Conservation (phyloP, 2,329 filamentous ascomycete species). For the Cladosporium colombiae region DNA sequence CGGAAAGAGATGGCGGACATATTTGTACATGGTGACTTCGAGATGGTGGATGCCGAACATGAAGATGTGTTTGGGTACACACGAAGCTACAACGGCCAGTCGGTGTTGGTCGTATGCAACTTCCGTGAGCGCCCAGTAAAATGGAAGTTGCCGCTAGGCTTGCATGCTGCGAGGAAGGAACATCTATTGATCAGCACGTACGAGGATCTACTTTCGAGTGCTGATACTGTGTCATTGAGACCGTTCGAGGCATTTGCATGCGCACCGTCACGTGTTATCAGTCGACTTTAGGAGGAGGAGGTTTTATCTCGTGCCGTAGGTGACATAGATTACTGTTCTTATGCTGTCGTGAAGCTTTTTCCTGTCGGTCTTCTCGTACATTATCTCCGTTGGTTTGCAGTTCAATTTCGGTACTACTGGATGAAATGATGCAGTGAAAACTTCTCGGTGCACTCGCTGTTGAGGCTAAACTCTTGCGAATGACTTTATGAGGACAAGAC, state of each 20-base stretch:
- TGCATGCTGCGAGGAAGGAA: not conserved
- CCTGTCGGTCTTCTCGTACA: too few species aligned
- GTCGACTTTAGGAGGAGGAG: not conserved
- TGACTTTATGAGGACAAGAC: too few species aligned
- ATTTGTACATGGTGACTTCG: slow-evolving; percentile 58
- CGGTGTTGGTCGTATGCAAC: slow-evolving; percentile 22
- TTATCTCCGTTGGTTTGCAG: too few species aligned
- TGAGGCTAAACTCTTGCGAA: too few species aligned
- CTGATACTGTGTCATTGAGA: not conserved
- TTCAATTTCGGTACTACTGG: too few species aligned
- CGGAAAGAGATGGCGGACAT: slow-evolving; percentile 59
- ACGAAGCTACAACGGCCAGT: slow-evolving; percentile 10
- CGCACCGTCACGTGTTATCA: not conserved
- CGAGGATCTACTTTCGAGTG: not conserved
- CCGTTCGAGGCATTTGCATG: slow-evolving; percentile 16
- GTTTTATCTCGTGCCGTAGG: too few species aligned
- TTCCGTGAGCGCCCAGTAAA: slow-evolving; percentile 14
- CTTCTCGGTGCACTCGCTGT: too few species aligned
- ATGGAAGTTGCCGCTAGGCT: slow-evolving; percentile 17
- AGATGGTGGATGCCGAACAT: slow-evolving; percentile 24
- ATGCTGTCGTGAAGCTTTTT: too few species aligned
- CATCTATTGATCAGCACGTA: not conserved
- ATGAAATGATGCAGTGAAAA: too few species aligned
- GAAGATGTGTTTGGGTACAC: slow-evolving; percentile 25
- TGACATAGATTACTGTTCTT: too few species aligned